These are phyloP conservation scores for Daedalea quercina DNA, from an alignment of 768 basidiomycete genomes.

Conservation along the genomic window DNA sequence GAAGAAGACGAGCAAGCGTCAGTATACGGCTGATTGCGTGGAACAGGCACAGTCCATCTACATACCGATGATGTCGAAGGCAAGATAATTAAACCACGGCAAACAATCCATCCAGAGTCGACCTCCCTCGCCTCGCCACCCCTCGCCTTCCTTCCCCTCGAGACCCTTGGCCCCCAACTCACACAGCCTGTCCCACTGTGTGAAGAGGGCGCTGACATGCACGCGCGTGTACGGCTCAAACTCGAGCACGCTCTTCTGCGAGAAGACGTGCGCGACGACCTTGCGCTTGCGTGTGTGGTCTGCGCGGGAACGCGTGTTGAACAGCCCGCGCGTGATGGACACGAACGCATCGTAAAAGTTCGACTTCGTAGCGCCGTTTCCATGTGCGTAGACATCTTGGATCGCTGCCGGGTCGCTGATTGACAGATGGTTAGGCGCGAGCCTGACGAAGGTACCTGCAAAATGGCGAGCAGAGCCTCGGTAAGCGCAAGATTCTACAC, in stretches of 20 bases:
- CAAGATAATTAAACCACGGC: conserved; percentile 33
- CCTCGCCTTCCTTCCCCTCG: not conserved
- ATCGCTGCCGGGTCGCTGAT: conserved; percentile 36
- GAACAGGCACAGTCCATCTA: too few species aligned
- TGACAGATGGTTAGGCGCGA: conserved; percentile 35
- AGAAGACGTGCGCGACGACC: conserved; percentile 71
- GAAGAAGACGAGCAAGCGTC: not conserved
- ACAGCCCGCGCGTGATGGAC: conserved; percentile 41
- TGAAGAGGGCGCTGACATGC: conserved; percentile 50
- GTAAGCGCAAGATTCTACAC: not conserved
- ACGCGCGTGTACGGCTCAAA: conserved; percentile 69
- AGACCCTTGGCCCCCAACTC: conserved; percentile 31
- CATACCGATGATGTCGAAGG: conserved; percentile 2
- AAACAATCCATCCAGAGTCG: conserved; percentile 62
- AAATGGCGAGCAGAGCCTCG: not conserved
- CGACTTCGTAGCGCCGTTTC: conserved; percentile 32
- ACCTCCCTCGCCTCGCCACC: conserved; percentile 26
- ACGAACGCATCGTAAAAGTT: conserved; percentile 31
- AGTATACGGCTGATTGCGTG: not conserved
- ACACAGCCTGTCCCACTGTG: conserved; percentile 67
- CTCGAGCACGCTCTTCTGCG: conserved; percentile 68
- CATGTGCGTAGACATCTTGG: conserved; percentile 35
- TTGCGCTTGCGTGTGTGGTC: conserved; percentile 85
- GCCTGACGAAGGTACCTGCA: conserved; percentile 28
- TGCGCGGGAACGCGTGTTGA: conserved; percentile 65